Evolutionary conservation across 305 asterid species (phyloP), one percentile per base, ranked within the genome.

Genomic region (Fraxinus angustifolia): DNA sequence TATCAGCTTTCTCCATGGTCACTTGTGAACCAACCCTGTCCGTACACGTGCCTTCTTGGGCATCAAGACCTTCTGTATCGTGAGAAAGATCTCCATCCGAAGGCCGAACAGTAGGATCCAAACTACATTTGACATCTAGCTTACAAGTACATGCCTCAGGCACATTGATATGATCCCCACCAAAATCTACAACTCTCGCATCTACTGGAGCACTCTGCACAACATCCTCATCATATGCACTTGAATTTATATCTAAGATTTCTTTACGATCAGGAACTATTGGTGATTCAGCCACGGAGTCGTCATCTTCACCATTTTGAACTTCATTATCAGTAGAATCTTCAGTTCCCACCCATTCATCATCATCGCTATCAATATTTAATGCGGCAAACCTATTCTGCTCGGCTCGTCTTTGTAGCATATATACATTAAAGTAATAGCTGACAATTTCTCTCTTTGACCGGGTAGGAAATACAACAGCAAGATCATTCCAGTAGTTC

Each of bases 301-400:
- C 84, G 56, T 71, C 85, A 71, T 80, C 84, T 73, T 76, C 87
- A 58, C 83, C 89, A n/a, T 42, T 65, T 17, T 76, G 84, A 68
- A 81, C 85, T 83, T 71, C 83, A 48, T 72, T 79, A 33, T 76
- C 88, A 75, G 77, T 76, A 84, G 83, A 84, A 82, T 76, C 83
- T 30, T 67, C 82, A 19, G 19, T 33, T 21, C 68, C 85, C 26
- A 60, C 86, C 84, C 86, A 88, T 60, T 90, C 95, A 68, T 94
- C 98, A 78, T 93, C 91, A 35, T 94, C 98, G 73, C 98, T 94
- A 73, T 94, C 98, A 36, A 91, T 88, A 38, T 86, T 88, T 86
- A 88, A 78, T 23, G 84, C 33, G 33, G 74, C 79, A 31, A 89
- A 88, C 82, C 98, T 84, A 82, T 94, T 94, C 80, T 94, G 98